These are phyloP conservation scores for Neurospora sp. DNA, from an alignment of 2,329 filamentous ascomycete species.

Conservation along the genomic window DNA sequence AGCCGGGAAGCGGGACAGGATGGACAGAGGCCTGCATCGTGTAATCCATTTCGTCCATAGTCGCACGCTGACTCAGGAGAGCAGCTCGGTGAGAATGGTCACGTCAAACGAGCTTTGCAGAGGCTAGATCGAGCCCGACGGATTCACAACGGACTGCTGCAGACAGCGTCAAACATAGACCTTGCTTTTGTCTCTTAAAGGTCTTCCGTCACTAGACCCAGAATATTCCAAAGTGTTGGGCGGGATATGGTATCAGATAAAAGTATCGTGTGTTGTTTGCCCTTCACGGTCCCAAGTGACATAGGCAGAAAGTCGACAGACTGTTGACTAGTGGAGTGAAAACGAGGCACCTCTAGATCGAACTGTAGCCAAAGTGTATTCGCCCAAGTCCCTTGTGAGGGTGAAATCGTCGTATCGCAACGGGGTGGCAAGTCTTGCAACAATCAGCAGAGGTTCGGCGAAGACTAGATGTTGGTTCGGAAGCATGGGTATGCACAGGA, in stretches of 20 bases:
- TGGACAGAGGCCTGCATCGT: conserved; percentile 19
- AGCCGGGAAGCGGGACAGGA: conserved; percentile 8
- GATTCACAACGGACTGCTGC: background rate
- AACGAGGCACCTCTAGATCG: background rate
- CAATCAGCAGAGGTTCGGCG: background rate
- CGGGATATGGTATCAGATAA: background rate
- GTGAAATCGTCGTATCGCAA: background rate
- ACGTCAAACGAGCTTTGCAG: background rate
- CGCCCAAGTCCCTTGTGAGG: background rate
- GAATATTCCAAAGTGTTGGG: background rate
- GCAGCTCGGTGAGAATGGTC: background rate
- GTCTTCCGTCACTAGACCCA: background rate
- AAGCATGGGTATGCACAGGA: background rate
- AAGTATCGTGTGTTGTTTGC: background rate
- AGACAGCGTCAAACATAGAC: background rate
- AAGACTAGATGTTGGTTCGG: background rate
- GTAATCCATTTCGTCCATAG: conserved; percentile 26
- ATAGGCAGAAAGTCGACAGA: background rate
- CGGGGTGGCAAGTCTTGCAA: background rate
- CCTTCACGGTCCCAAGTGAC: background rate
- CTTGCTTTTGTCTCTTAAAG: background rate
- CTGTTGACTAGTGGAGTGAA: background rate
- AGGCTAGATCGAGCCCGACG: background rate
- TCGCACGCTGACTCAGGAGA: background rate
- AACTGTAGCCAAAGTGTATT: background rate